A percentile compares a stretch with the other conserved stretches of the same genome.
Evolutionary conservation across 495 filamentous ascomycete genomes (phyloP).

Genomic region (Geopyxis carbonaria): DNA sequence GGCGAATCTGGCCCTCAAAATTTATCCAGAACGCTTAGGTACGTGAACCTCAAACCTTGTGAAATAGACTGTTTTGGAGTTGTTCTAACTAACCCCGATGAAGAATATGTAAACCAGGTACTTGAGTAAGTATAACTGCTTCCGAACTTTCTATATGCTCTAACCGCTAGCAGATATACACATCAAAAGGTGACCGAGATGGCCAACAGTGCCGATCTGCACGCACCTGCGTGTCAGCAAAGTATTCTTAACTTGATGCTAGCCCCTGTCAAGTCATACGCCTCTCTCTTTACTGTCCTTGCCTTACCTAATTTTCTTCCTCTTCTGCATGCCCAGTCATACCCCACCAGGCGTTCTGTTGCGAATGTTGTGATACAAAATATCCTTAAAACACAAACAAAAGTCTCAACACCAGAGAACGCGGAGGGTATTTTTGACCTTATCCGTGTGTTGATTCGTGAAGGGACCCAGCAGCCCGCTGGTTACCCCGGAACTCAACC

Average conservation of each 20-base stretch:
- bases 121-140: slow-evolving; percentile 37
- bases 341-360: slow-evolving; percentile 75
- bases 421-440: slow-evolving; percentile 81
- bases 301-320: slow-evolving; percentile 81
- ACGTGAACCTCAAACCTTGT: slow-evolving; percentile 4
- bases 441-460: slow-evolving; percentile 76
- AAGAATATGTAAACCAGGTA: slow-evolving; percentile 88
- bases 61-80: no score
- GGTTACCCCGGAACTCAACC: slow-evolving; percentile 65
- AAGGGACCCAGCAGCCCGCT: slow-evolving; percentile 67
- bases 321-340: slow-evolving; percentile 79
- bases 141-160: slow-evolving; percentile 1
- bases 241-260: slow-evolving; percentile 76
- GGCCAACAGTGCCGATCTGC: slow-evolving; percentile 82
- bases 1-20: slow-evolving; percentile 81
- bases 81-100: slow-evolving; percentile 7
- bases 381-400: slow-evolving; percentile 61
- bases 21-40: slow-evolving; percentile 70
- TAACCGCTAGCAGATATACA: slow-evolving; percentile 34
- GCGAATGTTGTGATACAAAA: slow-evolving; percentile 70
- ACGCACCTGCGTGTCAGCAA: slow-evolving; percentile 70
- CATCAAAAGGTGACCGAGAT: slow-evolving; percentile 75
- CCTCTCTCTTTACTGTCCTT: slow-evolving; percentile 83
- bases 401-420: slow-evolving; percentile 55
- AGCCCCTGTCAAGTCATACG: slow-evolving; percentile 73